These are phyloP conservation scores for Colletotrichum ledebouriae DNA, from an alignment of 2,329 filamentous ascomycete genomes.

Conservation along the genomic window DNA sequence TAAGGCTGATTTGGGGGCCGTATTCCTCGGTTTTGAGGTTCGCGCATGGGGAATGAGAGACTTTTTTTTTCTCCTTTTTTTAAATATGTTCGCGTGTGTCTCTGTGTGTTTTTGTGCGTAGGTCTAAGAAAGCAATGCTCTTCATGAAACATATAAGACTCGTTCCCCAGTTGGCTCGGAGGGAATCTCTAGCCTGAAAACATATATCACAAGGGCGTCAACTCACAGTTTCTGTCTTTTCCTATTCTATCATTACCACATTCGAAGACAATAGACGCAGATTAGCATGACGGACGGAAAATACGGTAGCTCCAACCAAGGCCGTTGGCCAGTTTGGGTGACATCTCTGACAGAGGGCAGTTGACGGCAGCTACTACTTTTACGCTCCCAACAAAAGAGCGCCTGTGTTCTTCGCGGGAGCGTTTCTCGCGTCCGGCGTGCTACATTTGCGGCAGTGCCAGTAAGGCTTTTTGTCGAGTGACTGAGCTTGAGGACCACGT, in stretches of 20 bases:
- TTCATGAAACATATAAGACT: too few relatives aligned
- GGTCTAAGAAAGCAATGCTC: too few relatives aligned
- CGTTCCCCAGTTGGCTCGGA: too few relatives aligned
- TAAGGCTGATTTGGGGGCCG: conserved; percentile 36
- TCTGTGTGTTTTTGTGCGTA: too few relatives aligned
- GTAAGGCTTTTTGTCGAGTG: conserved; percentile 54
- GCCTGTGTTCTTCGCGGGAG: conserved; percentile 60
- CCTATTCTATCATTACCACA: too few relatives aligned
- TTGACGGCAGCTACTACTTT: conserved; percentile 60
- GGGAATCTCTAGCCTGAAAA: too few relatives aligned
- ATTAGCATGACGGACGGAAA: conserved; percentile 50
- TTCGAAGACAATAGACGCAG: too few relatives aligned
- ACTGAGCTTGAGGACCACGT: not conserved
- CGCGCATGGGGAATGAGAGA: not conserved
- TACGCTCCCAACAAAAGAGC: conserved; percentile 63
- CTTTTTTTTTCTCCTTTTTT: not conserved
- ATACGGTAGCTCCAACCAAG: conserved; percentile 46
- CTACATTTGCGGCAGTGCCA: conserved; percentile 59
- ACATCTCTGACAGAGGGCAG: conserved; percentile 45
- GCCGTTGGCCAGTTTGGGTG: not conserved
- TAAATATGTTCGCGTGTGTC: too few relatives aligned
- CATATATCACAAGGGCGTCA: too few relatives aligned
- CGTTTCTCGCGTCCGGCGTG: conserved; percentile 54
- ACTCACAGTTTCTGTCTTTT: too few relatives aligned
- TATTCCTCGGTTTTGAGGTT: conserved; percentile 43